Conservation (phyloP, 192 early-diverging fungal species). For the Backusella macrospora region DNA sequence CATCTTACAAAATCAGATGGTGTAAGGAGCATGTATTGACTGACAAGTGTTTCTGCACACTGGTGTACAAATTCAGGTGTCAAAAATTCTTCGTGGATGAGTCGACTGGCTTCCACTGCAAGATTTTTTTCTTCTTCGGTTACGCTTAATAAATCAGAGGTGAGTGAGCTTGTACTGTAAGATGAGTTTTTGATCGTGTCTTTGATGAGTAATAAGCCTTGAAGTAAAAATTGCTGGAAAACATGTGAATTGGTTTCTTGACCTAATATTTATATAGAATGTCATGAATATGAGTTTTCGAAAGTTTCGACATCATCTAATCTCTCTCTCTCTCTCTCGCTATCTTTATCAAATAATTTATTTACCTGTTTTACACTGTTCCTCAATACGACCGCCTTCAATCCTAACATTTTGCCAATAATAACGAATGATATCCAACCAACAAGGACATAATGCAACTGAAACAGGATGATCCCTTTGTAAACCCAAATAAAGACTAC, state of each 20-base stretch:
- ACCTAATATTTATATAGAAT: not conserved
- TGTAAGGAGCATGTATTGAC: slow-evolving; percentile 71
- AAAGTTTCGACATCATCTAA: not conserved
- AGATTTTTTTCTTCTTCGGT: slow-evolving; percentile 55
- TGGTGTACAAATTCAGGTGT: slow-evolving; percentile 67
- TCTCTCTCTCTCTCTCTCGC: not conserved
- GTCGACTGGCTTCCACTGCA: slow-evolving; percentile 49
- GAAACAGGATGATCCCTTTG: slow-evolving; percentile 66
- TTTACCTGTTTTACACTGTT: slow-evolving; percentile 17
- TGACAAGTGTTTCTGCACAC: slow-evolving; percentile 73
- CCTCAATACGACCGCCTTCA: slow-evolving; percentile 21
- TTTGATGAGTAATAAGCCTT: slow-evolving; percentile 70
- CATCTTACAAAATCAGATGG: slow-evolving; percentile 74
- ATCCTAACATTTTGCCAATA: slow-evolving; percentile 63
- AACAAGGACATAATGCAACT: slow-evolving; percentile 63
- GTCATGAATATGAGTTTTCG: not conserved
- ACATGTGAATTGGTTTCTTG: slow-evolving; percentile 26
- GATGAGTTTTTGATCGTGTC: slow-evolving; percentile 61
- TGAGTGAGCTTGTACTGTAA: slow-evolving; percentile 41
- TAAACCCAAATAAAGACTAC: slow-evolving; percentile 79
- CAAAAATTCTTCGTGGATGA: slow-evolving; percentile 68
- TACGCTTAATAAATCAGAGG: not conserved
- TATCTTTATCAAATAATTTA: not conserved
- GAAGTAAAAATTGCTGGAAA: slow-evolving; percentile 71
- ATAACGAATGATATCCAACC: slow-evolving; percentile 66